Evolutionary conservation across 2,329 filamentous ascomycete species (phyloP), one percentile per base, ranked within the genome.

Genomic region (Aspergillus udagawae): DNA sequence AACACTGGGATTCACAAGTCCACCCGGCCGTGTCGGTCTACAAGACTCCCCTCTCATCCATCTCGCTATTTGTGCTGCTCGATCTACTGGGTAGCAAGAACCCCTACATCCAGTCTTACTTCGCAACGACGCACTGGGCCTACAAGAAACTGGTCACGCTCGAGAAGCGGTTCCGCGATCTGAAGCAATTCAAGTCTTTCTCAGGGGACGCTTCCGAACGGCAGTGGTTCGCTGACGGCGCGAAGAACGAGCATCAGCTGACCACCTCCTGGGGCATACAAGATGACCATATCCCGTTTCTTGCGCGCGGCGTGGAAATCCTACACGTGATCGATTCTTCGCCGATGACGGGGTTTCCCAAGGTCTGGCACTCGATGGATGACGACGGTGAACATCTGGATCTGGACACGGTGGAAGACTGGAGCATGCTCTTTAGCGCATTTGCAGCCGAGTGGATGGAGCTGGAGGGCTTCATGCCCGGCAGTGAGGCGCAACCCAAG

Each of bases 391-490:
- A 87, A 63, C 89, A 97, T 75, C 76, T 99, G 55, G 91, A 99
- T 72, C 78, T 88, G 63, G 80, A 84, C 8, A 93, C 90, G 0
- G 84, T 92, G 38, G 83, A 89, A 66, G 94, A 99, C 73, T 99
- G 94, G 94, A 85, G 89, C 20, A 86, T 84, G 71, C 87, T 99
- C 51, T 80, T 93, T 6, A 88, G 89, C 0, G 92, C 86, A 0
- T 99, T 97, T 77, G 83, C 86, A 35, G 87, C 90, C 0, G 93
- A 97, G 75, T 97, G 92, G 92, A 85, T 97, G 84, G 92, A 96
- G 63, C 75, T 97, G 59, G 86, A 87, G 61, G 84, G 79, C 1
- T 82, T 74, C 59, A 73, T 86, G 59, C 57, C 59, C 4, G 42
- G 35, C 6, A 47, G 52, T 17, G 42, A 45, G 21, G 32, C 44